Evolutionary conservation across 805 yeast species (phyloP).

Genomic region (Ogataea kodamae): DNA sequence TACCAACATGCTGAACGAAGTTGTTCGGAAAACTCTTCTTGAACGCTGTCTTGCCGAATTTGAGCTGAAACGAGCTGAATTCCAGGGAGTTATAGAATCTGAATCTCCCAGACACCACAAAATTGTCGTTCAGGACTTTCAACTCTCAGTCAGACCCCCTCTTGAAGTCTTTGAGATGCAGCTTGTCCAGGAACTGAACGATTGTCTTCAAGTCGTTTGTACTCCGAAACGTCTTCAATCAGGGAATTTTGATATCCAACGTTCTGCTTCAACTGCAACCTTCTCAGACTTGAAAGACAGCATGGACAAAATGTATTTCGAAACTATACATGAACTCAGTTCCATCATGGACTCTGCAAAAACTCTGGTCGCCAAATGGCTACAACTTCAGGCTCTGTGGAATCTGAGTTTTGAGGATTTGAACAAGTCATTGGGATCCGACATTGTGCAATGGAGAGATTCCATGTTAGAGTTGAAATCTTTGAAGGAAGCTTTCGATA

Average conservation of each 20-base stretch:
- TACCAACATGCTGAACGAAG: constrained; percentile 33
- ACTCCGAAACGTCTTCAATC: constrained; percentile 27
- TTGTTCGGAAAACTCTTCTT: constrained; percentile 28
- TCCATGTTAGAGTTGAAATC: constrained; percentile 41
- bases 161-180: constrained; percentile 35
- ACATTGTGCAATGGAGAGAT: constrained; percentile 46
- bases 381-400: constrained; percentile 55
- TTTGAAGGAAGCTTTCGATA: constrained; percentile 48
- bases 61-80: constrained; percentile 9
- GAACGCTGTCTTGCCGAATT: constrained; percentile 26
- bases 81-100: constrained; percentile 30
- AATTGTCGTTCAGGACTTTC: constrained; percentile 36
- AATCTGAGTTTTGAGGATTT: constrained; percentile 45
- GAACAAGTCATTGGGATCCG: constrained; percentile 30
- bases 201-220: constrained; percentile 19
- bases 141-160: constrained; percentile 39
- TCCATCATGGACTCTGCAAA: constrained; percentile 28
- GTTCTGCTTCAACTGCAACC: neutral
- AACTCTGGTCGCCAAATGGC: constrained; percentile 50
- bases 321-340: constrained; percentile 34
- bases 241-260: constrained; percentile 23
- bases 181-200: constrained; percentile 29
- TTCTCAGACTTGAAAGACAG: constrained; percentile 3
- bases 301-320: constrained; percentile 17
- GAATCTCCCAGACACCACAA: constrained; percentile 37